Percentiles rank a stretch among this genome's conserved stretches.
phyloP scores from a whole-genome alignment of 2,329 filamentous ascomycete genomes.

The Aspergillus flavus region DNA sequence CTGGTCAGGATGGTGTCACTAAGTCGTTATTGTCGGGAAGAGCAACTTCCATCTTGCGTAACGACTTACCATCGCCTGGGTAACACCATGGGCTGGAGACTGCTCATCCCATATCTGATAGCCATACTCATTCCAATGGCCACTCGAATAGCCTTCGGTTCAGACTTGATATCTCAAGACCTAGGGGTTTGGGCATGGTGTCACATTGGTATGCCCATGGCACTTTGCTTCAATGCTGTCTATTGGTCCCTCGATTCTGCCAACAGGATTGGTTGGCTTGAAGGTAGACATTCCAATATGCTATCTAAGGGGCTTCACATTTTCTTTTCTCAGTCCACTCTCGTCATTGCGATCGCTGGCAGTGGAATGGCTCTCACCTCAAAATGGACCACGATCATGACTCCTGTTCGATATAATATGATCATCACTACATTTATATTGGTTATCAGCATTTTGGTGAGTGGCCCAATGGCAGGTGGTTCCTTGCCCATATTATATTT shows the following conservation, averaged over 20 bases:
- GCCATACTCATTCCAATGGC: too few relatives aligned
- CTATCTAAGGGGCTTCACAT: too few relatives aligned
- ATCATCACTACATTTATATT: conserved; percentile 5
- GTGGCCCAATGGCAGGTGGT: conserved; percentile 4
- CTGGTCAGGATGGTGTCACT: conserved; percentile 79
- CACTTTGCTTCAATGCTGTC: conserved; percentile 57
- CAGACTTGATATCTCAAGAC: background rate
- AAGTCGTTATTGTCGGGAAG: conserved; percentile 90
- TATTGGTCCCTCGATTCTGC: background rate
- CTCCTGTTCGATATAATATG: background rate
- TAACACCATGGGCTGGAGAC: background rate
- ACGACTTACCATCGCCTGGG: conserved; percentile 59
- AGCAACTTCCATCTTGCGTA: conserved; percentile 94
- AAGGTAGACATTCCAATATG: too few relatives aligned
- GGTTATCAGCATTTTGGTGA: background rate
- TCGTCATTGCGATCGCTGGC: background rate
- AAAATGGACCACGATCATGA: too few relatives aligned
- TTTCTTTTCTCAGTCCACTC: too few relatives aligned
- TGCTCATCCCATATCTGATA: background rate
- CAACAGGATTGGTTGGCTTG: too few relatives aligned
- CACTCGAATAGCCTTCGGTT: background rate
- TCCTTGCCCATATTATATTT: conserved; percentile 65
- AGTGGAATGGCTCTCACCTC: background rate
- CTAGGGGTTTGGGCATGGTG: background rate
- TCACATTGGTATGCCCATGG: conserved; percentile 82